These are phyloP conservation scores for Phytophthora sp. DNA, from an alignment of 352 stramenopile species.

Conservation along the genomic window DNA sequence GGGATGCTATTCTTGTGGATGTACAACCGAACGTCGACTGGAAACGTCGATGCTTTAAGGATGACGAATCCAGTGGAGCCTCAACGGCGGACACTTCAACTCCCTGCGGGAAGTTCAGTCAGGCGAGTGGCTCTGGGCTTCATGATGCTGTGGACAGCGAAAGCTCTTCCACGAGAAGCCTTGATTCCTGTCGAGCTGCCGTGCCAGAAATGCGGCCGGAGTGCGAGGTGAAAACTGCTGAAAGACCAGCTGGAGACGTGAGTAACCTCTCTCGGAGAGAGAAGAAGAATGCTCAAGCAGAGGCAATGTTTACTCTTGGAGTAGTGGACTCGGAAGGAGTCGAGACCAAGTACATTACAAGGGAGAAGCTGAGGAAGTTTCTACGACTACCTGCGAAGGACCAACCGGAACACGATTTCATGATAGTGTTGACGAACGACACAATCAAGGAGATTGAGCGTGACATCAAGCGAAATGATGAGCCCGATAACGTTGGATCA, in stretches of 20 bases:
- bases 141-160: neutral
- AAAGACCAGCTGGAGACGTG: neutral
- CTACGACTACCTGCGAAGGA: slow-evolving; percentile 1
- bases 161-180: neutral
- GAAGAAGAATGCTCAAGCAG: slow-evolving; percentile 4
- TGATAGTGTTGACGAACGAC: slow-evolving; percentile 8
- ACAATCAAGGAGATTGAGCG: slow-evolving; percentile 1
- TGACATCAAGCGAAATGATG: neutral
- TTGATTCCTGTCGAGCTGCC: neutral
- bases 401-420: neutral
- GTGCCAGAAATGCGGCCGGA: slow-evolving; percentile 1
- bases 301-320: slow-evolving; percentile 20
- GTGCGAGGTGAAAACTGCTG: neutral
- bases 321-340: too few relatives aligned
- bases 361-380: slow-evolving; percentile 12
- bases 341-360: slow-evolving; percentile 6
- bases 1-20: slow-evolving; percentile 7
- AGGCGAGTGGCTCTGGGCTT: neutral
- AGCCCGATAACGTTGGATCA: neutral
- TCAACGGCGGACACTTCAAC: neutral
- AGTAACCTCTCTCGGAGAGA: slow-evolving; percentile 9
- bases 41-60: slow-evolving; percentile 5
- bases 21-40: slow-evolving; percentile 5
- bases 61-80: neutral
- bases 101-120: neutral